Evolutionary conservation across 352 stramenopile genomes (phyloP).

Genomic region (Globisporangium okanoganense): DNA sequence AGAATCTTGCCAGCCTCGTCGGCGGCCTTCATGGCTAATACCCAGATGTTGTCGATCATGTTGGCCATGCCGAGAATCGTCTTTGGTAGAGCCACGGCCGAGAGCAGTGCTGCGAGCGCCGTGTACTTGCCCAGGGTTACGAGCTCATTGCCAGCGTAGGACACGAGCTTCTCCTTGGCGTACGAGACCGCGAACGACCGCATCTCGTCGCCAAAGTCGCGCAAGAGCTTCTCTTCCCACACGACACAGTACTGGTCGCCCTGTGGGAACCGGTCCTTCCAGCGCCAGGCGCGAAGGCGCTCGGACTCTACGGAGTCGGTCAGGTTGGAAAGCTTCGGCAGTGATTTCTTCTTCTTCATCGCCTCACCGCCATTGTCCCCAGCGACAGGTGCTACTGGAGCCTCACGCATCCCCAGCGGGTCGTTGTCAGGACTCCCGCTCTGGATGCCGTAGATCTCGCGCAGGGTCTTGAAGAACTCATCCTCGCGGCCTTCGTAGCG

Average conservation of each 20-base stretch:
- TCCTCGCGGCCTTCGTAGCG: slow-evolving; percentile 82
- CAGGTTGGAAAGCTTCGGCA: slow-evolving; percentile 10
- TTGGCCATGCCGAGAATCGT: slow-evolving; percentile 60
- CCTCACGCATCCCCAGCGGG: slow-evolving; percentile 29
- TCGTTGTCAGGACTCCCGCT: slow-evolving; percentile 24
- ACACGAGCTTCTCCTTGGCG: slow-evolving; percentile 49
- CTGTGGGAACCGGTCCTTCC: slow-evolving; percentile 76
- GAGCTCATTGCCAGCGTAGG: slow-evolving; percentile 64
- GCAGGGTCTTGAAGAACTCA: slow-evolving; percentile 75
- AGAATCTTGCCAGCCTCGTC: slow-evolving; percentile 74
- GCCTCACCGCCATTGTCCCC: background rate
- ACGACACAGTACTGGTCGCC: slow-evolving; percentile 79
- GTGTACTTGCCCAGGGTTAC: slow-evolving; percentile 50
- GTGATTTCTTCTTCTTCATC: slow-evolving; percentile 1
- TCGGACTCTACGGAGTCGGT: slow-evolving; percentile 3
- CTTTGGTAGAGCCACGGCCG: slow-evolving; percentile 67
- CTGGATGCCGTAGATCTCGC: slow-evolving; percentile 46
- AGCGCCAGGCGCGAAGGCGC: slow-evolving; percentile 61
- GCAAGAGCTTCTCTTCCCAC: slow-evolving; percentile 70
- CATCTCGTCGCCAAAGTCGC: slow-evolving; percentile 80
- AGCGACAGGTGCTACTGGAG: background rate
- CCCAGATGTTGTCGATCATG: slow-evolving; percentile 86
- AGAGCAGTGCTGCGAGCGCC: slow-evolving; percentile 67
- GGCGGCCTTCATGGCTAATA: slow-evolving; percentile 67
- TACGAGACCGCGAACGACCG: slow-evolving; percentile 53